Conservation (phyloP, 116 monocot species). For the Papilionanthe hybrid region DNA sequence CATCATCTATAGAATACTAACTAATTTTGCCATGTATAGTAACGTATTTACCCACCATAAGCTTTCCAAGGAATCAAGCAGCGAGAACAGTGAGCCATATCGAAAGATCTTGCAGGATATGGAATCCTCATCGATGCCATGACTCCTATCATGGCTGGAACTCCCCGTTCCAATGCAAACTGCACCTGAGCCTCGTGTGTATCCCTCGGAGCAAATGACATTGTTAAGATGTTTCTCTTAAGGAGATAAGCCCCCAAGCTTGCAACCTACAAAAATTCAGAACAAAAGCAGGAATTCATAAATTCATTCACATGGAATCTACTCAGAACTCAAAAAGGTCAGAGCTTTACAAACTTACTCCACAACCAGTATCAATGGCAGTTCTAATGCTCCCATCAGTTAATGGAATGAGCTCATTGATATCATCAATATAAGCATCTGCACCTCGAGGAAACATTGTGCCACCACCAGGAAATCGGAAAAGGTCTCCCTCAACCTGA, state of each 20-base stretch:
- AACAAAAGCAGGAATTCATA: background rate
- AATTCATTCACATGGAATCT: background rate
- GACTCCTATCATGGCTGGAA: slow-evolving; percentile 48
- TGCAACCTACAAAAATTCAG: slow-evolving; percentile 32
- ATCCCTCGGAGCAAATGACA: slow-evolving; percentile 58
- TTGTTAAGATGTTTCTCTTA: slow-evolving; percentile 38
- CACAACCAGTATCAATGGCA: slow-evolving; percentile 91
- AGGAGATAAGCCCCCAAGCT: slow-evolving; percentile 53
- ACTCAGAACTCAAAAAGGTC: background rate
- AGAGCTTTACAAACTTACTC: slow-evolving; percentile 33
- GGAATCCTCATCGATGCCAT: slow-evolving; percentile 45
- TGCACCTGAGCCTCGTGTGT: slow-evolving; percentile 55
- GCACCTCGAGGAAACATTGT: slow-evolving; percentile 89
- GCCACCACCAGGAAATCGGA: slow-evolving; percentile 85
- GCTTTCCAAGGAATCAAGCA: slow-evolving; percentile 43
- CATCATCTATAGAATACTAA: background rate
- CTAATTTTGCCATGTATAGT: background rate
- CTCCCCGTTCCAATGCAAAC: slow-evolving; percentile 50
- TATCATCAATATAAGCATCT: slow-evolving; percentile 88
- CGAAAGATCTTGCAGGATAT: slow-evolving; percentile 44
- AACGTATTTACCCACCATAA: slow-evolving; percentile 12
- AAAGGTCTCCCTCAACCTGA: slow-evolving; percentile 63
- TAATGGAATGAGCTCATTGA: slow-evolving; percentile 53
- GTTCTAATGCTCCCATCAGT: slow-evolving; percentile 71
- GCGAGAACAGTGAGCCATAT: slow-evolving; percentile 49